Evolutionary conservation across 2,329 filamentous ascomycete genomes (phyloP), one percentile per base, ranked within the genome.

Genomic region (Ophiosphaerella korrae): DNA sequence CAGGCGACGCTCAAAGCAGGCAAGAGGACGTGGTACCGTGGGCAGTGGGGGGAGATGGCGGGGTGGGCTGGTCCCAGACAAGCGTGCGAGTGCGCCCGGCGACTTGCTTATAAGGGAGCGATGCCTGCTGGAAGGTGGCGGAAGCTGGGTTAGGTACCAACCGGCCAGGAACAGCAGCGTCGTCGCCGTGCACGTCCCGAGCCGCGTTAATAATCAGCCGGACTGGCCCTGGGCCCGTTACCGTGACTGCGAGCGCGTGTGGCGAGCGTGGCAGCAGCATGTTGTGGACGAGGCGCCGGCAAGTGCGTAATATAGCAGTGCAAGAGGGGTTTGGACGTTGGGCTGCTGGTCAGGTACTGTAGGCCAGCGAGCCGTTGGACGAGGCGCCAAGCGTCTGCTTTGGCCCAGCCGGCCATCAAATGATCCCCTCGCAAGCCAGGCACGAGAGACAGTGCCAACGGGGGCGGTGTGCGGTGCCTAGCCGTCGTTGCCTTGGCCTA

Each of bases 21-120:
- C 56, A 68, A 64, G 62, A 66, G 64, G 53, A 52, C 31, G 71
- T 73, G 50, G 63, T 61, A 71, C 67, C 64, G 65, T 62, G 66
- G 43, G 48, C 40, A 42, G 42, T 37, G 33, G 46, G 53, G 47
- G 46, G 52, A 21, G 58, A 51, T 44, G 55, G 64, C 41, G 64
- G 45, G 45, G 40, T 50, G 39, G 54, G 55, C 49, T 36, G 44
- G 40, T 52, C 63, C 53, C 49, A 54, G 44, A 61, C 50, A 43
- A 32, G 53, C 50, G 48, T 44, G 49, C 34, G 52, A 37, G 57
- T 58, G 56, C 52, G 54, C 53, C 55, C 35, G 48, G 61, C 53
- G 62, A 51, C 52, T 45, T 48, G 56, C 48, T 57, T 58, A 53
- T 52, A 55, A 54, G 54, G 55, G 37, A 54, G 18, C 21, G 45